Conservation (phyloP, 2,329 filamentous ascomycete species). For the Ciborinia camelliae region DNA sequence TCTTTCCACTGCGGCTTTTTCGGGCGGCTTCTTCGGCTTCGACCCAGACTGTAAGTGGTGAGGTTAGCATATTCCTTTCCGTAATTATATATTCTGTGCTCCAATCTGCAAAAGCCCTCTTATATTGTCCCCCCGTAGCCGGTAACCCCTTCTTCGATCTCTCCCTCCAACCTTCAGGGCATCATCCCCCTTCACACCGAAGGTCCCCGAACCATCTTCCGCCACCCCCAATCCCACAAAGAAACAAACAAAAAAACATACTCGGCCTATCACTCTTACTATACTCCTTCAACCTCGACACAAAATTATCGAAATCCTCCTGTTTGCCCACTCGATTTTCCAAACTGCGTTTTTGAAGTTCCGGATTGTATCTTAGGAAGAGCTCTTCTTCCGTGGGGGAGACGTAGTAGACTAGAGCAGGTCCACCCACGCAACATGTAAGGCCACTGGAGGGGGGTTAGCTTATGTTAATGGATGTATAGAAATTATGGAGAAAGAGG, state of each 20-base stretch:
- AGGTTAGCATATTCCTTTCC: neutral
- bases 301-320: conserved; percentile 87
- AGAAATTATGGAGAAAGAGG: conserved; percentile 13
- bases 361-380: conserved; percentile 88
- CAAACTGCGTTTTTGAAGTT: conserved; percentile 84
- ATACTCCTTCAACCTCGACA: conserved; percentile 78
- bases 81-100: neutral
- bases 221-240: neutral
- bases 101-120: neutral
- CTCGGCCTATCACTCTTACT: conserved; percentile 90
- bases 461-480: neutral
- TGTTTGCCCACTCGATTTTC: conserved; percentile 72
- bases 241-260: conserved; percentile 45
- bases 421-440: conserved; percentile 75
- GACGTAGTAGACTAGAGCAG: conserved; percentile 75
- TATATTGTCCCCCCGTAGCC: conserved; percentile 16
- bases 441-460: conserved; percentile 55
- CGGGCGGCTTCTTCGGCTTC: conserved; percentile 43
- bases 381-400: conserved; percentile 88
- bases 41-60: conserved; percentile 43
- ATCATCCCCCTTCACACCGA: neutral
- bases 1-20: conserved; percentile 39
- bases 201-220: neutral
- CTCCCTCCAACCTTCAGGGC: neutral
- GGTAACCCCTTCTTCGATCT: neutral